Conservation (phyloP, 179 eudicot species). For the Beta lomatogona region DNA sequence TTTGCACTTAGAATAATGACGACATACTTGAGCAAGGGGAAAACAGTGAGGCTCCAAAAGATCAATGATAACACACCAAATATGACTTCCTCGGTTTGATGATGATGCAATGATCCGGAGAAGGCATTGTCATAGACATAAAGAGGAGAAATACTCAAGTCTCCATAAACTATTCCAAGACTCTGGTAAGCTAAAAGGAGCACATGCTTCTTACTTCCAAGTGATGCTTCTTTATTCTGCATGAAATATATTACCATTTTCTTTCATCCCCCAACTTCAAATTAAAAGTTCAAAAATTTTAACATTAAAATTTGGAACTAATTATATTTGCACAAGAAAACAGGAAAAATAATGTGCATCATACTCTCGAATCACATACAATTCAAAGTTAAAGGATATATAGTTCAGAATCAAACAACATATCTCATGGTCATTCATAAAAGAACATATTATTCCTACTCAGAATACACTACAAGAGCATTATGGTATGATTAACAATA, state of each 20-base stretch:
- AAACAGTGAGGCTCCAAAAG: conserved; percentile 57
- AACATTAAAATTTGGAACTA: too few species aligned
- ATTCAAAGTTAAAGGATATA: too few species aligned
- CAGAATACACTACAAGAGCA: too few species aligned
- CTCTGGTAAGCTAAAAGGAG: conserved; percentile 56
- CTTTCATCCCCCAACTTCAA: neutral
- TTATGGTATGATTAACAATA: too few species aligned
- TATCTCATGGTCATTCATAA: too few species aligned
- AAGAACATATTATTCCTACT: too few species aligned
- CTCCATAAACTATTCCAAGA: conserved; percentile 55
- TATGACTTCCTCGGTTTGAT: conserved; percentile 41
- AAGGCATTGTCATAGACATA: conserved; percentile 50
- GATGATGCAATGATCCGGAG: conserved; percentile 36
- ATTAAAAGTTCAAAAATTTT: too few species aligned
- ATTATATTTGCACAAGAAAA: too few species aligned
- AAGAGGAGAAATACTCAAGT: conserved; percentile 50
- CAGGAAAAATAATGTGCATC: too few species aligned
- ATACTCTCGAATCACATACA: too few species aligned
- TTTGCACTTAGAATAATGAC: conserved; percentile 40
- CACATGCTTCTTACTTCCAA: conserved; percentile 31
- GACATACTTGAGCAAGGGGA: conserved; percentile 49
- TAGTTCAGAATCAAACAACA: too few species aligned
- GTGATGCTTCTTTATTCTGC: conserved; percentile 37
- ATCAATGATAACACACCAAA: conserved; percentile 53
- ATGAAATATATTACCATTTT: conserved; percentile 7